Evolutionary conservation across 805 yeast genomes (phyloP), one percentile per base, ranked within the genome.

Genomic region (Lipomyces yamadae): DNA sequence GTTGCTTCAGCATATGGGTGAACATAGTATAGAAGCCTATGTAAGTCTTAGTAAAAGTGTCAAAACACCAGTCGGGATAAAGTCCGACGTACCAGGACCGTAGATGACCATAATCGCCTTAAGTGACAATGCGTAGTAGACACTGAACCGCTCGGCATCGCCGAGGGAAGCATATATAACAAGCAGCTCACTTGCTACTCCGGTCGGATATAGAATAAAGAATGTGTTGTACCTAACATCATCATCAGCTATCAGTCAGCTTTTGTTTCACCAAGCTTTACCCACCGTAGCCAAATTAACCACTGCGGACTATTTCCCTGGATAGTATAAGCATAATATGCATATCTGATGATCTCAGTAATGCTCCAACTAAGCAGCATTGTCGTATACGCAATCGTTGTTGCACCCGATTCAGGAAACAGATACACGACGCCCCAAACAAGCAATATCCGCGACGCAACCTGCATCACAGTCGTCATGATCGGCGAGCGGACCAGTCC

Each of bases 281-380:
- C 63, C 3, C 13, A 61, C 74, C 99, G 85, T 70, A 92, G 79
- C 83, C 88, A 84, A 24, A 87, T 84, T 71, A 94, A 81, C 75
- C 80, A 76, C 50, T 75, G 73, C 3, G 95, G 90, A 15, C 90
- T 88, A 1, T 83, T 85, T 35, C 82, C 80, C 33, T 77, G 75
- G 68, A 90, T 78, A 72, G 87, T 87, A 63, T 88, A 82, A 6
- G 96, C 93, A 76, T 95, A 96, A 80, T 86, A 95, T 55, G 91
- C 84, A 79, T 95, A 95, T 76, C 99, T 84, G 65, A 93, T 88
- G 56, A 91, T 83, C 78, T 95, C 99, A n/a, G 98, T 91, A 62
- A 91, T 73, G n/a, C 95, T 86, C 99, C 99, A 95, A 11, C 97
- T 92, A 56, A 86, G 72, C 58, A 87, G 82, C 76, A 94, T 83